Evolutionary conservation across 805 yeast species (phyloP).

Genomic region (Osmozyma mogii): DNA sequence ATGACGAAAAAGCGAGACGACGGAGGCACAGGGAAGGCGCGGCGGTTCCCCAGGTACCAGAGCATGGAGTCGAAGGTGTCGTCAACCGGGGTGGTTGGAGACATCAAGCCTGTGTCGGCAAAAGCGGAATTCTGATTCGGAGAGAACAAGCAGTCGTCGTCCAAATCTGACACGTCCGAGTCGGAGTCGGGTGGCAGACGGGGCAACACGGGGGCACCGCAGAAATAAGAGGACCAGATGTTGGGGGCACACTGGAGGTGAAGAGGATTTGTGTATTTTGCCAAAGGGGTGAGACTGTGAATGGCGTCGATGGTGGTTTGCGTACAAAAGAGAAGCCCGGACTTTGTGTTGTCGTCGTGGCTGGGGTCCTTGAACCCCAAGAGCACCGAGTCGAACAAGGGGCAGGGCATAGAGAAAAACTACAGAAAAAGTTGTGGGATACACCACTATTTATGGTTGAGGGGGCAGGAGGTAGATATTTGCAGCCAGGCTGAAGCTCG

Average conservation of each 20-base stretch:
- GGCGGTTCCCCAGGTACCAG: no score
- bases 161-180: no score
- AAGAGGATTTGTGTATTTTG: constrained; percentile 3
- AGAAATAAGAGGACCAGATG: constrained; percentile 7
- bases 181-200: no score
- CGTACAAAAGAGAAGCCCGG: constrained; percentile 3
- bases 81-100: no score
- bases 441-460: neutral
- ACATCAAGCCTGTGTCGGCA: no score
- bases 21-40: neutral
- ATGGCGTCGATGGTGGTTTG: constrained; percentile 1
- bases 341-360: neutral
- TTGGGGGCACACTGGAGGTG: constrained; percentile 5
- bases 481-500: no score
- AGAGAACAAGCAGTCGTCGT: no score
- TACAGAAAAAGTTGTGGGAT: neutral
- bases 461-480: no score
- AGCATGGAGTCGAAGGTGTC: no score
- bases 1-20: constrained; percentile 39
- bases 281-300: constrained; percentile 2
- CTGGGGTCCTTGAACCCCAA: constrained; percentile 5
- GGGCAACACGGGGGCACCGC: no score
- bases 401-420: neutral
- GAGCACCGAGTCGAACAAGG: constrained; percentile 3
- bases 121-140: no score